Percentiles rank a stretch among this genome's conserved stretches.
phyloP scores from a whole-genome alignment of 2,329 filamentous ascomycete species.

The Penicillium sp. region DNA sequence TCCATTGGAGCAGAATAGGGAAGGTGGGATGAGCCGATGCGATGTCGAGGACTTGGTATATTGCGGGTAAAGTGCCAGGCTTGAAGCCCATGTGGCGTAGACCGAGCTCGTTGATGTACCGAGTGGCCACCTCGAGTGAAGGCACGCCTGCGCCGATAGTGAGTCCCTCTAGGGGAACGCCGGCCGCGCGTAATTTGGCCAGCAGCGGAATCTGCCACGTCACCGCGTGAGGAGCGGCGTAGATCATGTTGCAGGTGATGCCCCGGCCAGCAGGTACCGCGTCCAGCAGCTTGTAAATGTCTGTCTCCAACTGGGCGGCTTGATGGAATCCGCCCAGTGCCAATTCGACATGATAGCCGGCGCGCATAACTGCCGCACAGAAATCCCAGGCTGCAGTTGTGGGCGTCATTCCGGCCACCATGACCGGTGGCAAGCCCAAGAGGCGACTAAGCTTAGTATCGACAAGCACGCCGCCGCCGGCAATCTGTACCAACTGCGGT shows the following conservation, averaged over 20 bases:
- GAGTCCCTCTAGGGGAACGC: conserved; percentile 59
- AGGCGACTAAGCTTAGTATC: conserved; percentile 95
- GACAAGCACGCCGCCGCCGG: conserved; percentile 50
- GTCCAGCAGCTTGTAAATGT: conserved; percentile 49
- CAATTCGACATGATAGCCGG: conserved; percentile 90
- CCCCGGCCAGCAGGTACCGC: conserved; percentile 66
- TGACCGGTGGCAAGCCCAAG: conserved; percentile 76
- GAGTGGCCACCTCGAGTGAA: conserved; percentile 86
- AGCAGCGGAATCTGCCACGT: conserved; percentile 86
- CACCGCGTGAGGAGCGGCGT: conserved; percentile 86
- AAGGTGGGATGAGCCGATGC: conserved; percentile 87
- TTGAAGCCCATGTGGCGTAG: conserved; percentile 94
- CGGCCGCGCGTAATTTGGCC: conserved; percentile 50
- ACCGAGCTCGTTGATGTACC: conserved; percentile 88
- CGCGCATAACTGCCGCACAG: conserved; percentile 87
- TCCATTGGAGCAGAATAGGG: conserved; percentile 89
- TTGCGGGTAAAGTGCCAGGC: conserved; percentile 77
- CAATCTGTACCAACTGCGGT: background rate
- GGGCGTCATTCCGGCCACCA: conserved; percentile 92
- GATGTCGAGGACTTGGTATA: conserved; percentile 82
- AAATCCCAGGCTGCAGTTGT: conserved; percentile 88
- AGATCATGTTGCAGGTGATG: conserved; percentile 87
- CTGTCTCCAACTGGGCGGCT: background rate
- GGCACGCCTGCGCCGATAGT: conserved; percentile 91
- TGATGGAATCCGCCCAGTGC: conserved; percentile 81